Evolutionary conservation across 1,284 basidiomycete genomes (phyloP).

Genomic region (Rhodotorula sp.): DNA sequence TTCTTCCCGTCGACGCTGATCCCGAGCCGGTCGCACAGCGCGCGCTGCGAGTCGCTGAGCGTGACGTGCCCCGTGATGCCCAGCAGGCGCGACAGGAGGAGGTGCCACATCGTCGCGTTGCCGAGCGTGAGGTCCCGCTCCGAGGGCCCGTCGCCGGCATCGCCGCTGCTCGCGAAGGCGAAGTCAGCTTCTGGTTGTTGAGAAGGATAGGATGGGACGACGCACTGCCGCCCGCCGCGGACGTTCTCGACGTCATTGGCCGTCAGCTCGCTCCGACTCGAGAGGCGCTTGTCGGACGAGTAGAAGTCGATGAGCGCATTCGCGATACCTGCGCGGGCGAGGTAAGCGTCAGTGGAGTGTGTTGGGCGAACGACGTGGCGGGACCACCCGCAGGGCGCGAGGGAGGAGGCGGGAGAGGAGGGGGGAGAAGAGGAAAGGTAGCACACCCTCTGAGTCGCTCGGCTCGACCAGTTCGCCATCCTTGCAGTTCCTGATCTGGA

Average conservation of each 20-base stretch:
- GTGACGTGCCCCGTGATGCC: constrained; percentile 9
- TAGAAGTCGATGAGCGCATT: constrained; percentile 24
- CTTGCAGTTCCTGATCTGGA: constrained; percentile 12
- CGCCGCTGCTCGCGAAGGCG: not conserved
- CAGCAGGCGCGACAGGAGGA: constrained; percentile 10
- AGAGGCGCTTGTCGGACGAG: constrained; percentile 3
- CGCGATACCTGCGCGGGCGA: constrained; percentile 7
- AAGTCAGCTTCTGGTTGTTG: not conserved
- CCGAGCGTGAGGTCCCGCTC: constrained; percentile 23
- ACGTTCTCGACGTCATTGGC: constrained; percentile 8
- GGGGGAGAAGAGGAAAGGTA: not conserved
- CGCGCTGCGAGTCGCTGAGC: not conserved
- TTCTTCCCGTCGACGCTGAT: not conserved
- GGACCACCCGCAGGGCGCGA: too few species aligned
- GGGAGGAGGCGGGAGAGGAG: too few species aligned
- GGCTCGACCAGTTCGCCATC: constrained; percentile 23
- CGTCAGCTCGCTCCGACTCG: constrained; percentile 4
- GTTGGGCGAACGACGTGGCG: too few species aligned
- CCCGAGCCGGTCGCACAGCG: not conserved
- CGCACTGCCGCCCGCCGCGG: constrained; percentile 13
- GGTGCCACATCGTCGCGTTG: constrained; percentile 29
- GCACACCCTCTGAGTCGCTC: constrained; percentile 16
- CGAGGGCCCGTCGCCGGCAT: constrained; percentile 1
- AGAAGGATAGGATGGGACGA: not conserved
- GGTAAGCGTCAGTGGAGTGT: too few species aligned